Conservation (phyloP, 1,139 yeast genomes). For the Suhomyces coccinellae region DNA sequence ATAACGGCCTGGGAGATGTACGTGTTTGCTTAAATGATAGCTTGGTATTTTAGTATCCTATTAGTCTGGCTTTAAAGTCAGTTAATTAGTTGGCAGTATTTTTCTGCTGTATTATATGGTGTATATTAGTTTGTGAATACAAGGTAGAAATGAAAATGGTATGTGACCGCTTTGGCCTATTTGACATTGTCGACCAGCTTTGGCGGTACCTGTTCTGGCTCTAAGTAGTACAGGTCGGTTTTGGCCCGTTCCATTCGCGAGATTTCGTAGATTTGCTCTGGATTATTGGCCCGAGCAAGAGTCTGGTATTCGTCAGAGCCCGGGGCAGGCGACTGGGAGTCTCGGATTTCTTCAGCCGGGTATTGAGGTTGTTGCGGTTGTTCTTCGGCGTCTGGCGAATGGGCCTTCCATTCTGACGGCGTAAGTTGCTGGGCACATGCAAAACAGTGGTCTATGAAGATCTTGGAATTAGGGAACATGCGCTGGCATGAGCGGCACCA, state of each 20-base stretch:
- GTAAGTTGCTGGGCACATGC: conserved; percentile 51
- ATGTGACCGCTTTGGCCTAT: background rate
- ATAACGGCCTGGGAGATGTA: too few species aligned
- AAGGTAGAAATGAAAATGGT: conserved; percentile 17
- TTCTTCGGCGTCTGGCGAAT: conserved; percentile 1
- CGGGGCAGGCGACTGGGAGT: conserved; percentile 4
- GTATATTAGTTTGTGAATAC: too few species aligned
- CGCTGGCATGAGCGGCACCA: conserved; percentile 65
- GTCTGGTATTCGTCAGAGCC: conserved; percentile 8
- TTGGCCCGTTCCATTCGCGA: conserved; percentile 10
- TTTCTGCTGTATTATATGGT: conserved; percentile 5
- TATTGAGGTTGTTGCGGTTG: background rate
- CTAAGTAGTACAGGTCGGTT: conserved; percentile 9
- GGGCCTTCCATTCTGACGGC: conserved; percentile 11
- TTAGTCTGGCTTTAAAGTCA: too few species aligned
- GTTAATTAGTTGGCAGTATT: background rate
- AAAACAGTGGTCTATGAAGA: conserved; percentile 65
- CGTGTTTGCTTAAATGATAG: too few species aligned
- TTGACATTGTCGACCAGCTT: background rate
- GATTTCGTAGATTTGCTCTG: conserved; percentile 13
- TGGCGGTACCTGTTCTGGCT: background rate
- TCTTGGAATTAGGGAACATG: conserved; percentile 55
- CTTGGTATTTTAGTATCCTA: too few species aligned
- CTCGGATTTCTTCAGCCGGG: background rate
- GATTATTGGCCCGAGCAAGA: conserved; percentile 8